Percentiles rank a stretch among this genome's conserved stretches.
Evolutionary conservation across 306 rosid genomes (phyloP).

Genomic region (Pyrus bretschneideri): DNA sequence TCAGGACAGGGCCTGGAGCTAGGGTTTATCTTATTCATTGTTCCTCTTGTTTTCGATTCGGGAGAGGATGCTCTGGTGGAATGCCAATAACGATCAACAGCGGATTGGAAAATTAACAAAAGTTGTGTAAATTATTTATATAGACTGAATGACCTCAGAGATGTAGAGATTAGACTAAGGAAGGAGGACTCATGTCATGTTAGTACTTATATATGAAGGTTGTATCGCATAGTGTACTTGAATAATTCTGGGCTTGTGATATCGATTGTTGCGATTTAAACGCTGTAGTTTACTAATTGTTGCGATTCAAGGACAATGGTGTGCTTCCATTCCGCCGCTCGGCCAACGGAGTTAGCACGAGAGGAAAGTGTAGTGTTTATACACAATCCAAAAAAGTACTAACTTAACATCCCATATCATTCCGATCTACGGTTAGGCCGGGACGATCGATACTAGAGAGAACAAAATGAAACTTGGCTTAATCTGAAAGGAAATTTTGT

Average conservation of each 20-base stretch:
- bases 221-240: neutral
- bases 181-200: neutral
- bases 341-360: no score
- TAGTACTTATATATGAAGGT: neutral
- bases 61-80: neutral
- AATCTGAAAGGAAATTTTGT: no score
- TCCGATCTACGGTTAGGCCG: no score
- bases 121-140: constrained; percentile 12
- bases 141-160: neutral
- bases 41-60: neutral
- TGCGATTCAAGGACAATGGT: neutral
- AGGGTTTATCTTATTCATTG: constrained; percentile 6
- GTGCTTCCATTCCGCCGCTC: no score
- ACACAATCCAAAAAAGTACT: no score
- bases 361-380: no score
- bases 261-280: neutral
- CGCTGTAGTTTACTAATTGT: neutral
- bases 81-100: neutral
- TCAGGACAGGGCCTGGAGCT: neutral
- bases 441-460: no score
- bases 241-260: neutral
- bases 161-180: constrained; percentile 6
- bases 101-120: constrained; percentile 4
- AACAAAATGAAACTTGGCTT: no score
- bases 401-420: no score